Evolutionary conservation across 225 moss, liverwort and hornwort species (phyloP).

Genomic region (Lunularia cruciata): DNA sequence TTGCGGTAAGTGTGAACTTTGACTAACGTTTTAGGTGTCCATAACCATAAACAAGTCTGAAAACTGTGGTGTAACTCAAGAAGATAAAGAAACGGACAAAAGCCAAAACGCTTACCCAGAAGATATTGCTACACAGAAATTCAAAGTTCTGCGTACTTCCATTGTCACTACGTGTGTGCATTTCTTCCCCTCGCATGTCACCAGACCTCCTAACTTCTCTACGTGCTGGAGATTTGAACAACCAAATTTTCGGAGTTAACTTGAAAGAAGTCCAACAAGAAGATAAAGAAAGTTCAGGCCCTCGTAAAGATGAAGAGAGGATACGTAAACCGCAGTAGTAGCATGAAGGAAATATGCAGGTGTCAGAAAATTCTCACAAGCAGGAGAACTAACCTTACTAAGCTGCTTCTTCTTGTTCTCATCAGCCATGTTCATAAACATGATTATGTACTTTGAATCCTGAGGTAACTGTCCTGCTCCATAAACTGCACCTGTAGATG

Average conservation of each 20-base stretch:
- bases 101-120: slow-evolving; percentile 73
- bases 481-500: not conserved
- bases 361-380: too few relatives aligned
- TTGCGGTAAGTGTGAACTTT: too few relatives aligned
- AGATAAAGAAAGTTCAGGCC: too few relatives aligned
- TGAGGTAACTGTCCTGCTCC: slow-evolving; percentile 21
- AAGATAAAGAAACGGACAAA: too few relatives aligned
- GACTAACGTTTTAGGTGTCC: too few relatives aligned
- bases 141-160: slow-evolving; percentile 81
- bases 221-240: slow-evolving; percentile 46
- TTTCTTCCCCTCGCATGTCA: slow-evolving; percentile 62
- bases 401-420: slow-evolving; percentile 62
- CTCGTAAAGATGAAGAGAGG: too few relatives aligned
- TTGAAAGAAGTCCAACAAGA: too few relatives aligned
- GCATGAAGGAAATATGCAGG: not conserved
- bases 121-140: slow-evolving; percentile 86
- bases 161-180: slow-evolving; percentile 80
- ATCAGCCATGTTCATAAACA: slow-evolving; percentile 67
- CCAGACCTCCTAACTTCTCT: slow-evolving; percentile 63
- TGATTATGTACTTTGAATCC: slow-evolving; percentile 41
- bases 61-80: too few relatives aligned
- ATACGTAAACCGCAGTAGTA: too few relatives aligned
- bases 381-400: slow-evolving; percentile 49
- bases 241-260: too few relatives aligned
- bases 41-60: too few relatives aligned